Evolutionary conservation across 257 asterid species (phyloP), one percentile per base, ranked within the genome.

Genomic region (Scutellaria minor): DNA sequence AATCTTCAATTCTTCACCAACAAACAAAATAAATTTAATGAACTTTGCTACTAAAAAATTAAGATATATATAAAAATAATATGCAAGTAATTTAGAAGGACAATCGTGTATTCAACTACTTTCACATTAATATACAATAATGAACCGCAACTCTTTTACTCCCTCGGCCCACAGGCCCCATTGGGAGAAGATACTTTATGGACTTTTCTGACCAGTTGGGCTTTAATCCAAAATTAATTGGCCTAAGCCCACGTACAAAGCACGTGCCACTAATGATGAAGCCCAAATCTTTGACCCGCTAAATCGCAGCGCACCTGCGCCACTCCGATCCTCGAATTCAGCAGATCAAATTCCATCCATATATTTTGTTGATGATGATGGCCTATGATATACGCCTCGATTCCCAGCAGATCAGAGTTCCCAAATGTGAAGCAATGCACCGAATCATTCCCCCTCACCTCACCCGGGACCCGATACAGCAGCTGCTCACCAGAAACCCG

Each of bases 361-460:
- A 89, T 77, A 47, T 92, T 88, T 42, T 89, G 96, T 8, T 89
- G 98, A 74, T 92, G 98, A 58, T 88, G 91, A 78, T 92, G 92
- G 9, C 98, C 98, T 1, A 92, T 88, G 44, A 92, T 80, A 75
- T 84, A 88, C 0, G 96, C 93, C 69, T 90, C 96, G 14, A 90
- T 60, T 0, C 81, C 87, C 70, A 92, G 4, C 0, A 88, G 68
- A 72, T 92, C 96, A 0, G 98, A 90, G 81, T 90, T 90, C 58
- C 98, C 98, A 50, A 92, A 89, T 0, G 96, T 90, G 69, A 92
- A 86, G 84, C 98, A 92, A 63, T 85, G 85, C 48, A 94, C 84
- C 18, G 81, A 80, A 56, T 91, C 93, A 3, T 24, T 73, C 5
- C 83, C 96, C 53, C 96, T 75, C 3, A 69, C 53, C 72, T 84